phyloP scores from a whole-genome alignment of 805 yeast genomes.

The Kuraishia floccosa region DNA sequence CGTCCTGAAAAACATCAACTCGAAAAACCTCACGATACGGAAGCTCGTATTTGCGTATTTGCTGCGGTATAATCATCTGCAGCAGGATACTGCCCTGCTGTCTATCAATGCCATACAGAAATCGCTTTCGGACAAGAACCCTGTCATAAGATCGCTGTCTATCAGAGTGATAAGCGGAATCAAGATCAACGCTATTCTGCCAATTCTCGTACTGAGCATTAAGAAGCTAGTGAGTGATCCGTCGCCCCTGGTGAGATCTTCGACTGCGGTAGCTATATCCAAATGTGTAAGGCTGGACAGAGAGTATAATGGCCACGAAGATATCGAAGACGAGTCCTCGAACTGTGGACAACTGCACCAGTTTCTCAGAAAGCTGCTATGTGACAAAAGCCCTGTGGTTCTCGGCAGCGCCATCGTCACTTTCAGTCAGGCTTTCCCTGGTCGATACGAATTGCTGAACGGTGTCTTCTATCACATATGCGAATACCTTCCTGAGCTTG shows the following conservation, averaged over 20 bases:
- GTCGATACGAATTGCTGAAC: constrained; percentile 58
- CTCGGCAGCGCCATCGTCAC: constrained; percentile 58
- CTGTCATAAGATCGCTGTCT: constrained; percentile 60
- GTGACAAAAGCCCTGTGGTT: constrained; percentile 59
- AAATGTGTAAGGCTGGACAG: constrained; percentile 33
- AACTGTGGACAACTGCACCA: constrained; percentile 36
- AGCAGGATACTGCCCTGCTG: constrained; percentile 82
- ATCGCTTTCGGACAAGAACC: constrained; percentile 57
- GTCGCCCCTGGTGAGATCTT: constrained; percentile 67
- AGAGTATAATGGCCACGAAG: constrained; percentile 9
- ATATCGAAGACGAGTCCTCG: constrained; percentile 18
- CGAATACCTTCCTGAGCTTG: constrained; percentile 35
- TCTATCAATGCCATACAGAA: constrained; percentile 90
- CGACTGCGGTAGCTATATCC: constrained; percentile 67
- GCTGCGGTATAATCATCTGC: constrained; percentile 64
- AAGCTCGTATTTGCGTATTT: constrained; percentile 71
- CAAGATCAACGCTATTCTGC: constrained; percentile 67
- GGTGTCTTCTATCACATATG: constrained; percentile 42
- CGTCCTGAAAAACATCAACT: constrained; percentile 79
- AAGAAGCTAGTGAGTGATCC: constrained; percentile 59
- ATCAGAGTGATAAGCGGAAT: constrained; percentile 78
- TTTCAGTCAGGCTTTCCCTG: constrained; percentile 39
- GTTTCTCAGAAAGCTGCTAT: constrained; percentile 38
- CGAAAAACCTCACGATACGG: constrained; percentile 50
- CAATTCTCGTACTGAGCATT: constrained; percentile 66